Base-by-base conservation (phyloP, 108 stramenopile species). In the Skeletonema potamos region DNA sequence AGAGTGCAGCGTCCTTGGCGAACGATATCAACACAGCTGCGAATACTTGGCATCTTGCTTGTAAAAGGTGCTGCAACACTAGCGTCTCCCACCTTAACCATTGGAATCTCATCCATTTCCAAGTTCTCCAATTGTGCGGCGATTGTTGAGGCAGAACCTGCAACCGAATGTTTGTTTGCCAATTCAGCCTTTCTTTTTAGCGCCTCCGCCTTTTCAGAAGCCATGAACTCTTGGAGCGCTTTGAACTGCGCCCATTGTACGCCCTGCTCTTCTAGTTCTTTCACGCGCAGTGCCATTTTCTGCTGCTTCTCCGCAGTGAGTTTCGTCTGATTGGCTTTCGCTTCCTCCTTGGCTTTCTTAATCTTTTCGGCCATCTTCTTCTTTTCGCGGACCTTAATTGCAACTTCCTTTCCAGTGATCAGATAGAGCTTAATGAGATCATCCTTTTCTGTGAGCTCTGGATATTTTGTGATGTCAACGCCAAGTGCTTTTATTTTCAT, bases 11-110 rank as follows among this genome's bases (percentile, higher is more conserved):
- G 82, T 24, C 96, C 95, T 71, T 98, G 98, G 20, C 98, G 89
- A 62, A 98, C 92, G 56, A 98, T 96, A 79, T 98, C 98, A 1
- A 97, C 96, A 62, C 93, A 94, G 75, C 92, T 96, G 46, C 86
- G 87, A 70, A 98, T 97, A 58, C 93, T 95, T 9, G 98, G 98
- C 90, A 97, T 93, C 73, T 96, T 96, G 54, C 91, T 93, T 7
- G 98, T 98, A 67, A 98, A 98, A 12, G 98, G 98, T 44, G 98
- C 95, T 32, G 98, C 98, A 60, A 98, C 91, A 74, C 90, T 92
- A 20, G 98, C 98, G 74, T 98, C 98, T 22, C 98, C 98, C 32
- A 97, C 87, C 85, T 97, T 93, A 2, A 96, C 92, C 93, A 95
- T 92, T 0, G 94, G 94, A 54, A 92, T 61, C 33, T 87, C 93